Conservation (phyloP, 129 eudicot genomes). For the Ambrosia trifida region DNA sequence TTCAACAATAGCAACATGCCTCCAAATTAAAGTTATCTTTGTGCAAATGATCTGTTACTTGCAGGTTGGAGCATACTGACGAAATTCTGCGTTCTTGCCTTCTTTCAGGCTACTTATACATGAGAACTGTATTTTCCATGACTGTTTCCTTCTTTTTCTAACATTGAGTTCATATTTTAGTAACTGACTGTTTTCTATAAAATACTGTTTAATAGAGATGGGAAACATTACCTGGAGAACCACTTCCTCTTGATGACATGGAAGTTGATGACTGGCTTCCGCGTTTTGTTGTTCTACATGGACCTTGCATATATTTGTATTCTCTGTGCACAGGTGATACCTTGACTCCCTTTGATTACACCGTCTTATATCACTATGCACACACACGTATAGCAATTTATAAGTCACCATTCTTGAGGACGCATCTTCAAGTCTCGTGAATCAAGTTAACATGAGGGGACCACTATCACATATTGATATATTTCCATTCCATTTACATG, state of each 20-base stretch:
- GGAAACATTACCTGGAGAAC: constrained; percentile 96
- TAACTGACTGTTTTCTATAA: not conserved
- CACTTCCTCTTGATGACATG: constrained; percentile 78
- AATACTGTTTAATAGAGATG: constrained; percentile 61
- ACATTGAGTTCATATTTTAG: not conserved
- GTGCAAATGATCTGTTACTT: constrained; percentile 4
- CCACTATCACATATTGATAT: not conserved
- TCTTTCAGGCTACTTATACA: constrained; percentile 72
- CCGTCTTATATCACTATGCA: not conserved
- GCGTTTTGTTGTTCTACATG: constrained; percentile 93
- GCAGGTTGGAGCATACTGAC: constrained; percentile 87
- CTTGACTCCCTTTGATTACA: not conserved
- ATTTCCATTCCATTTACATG: not conserved
- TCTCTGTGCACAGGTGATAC: constrained; percentile 63
- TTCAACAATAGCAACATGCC: not conserved
- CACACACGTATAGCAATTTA: not conserved
- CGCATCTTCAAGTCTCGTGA: not conserved
- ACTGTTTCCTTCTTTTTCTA: not conserved
- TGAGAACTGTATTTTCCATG: constrained; percentile 50
- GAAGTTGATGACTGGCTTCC: constrained; percentile 98
- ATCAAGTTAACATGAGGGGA: constrained; percentile 1
- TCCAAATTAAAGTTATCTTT: not conserved
- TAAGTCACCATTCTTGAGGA: not conserved
- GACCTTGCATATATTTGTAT: constrained; percentile 75
- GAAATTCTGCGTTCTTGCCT: constrained; percentile 72